Percentiles rank a stretch among this genome's conserved stretches.
Conservation (phyloP, 768 basidiomycete species). For the Podaxis sp. region DNA sequence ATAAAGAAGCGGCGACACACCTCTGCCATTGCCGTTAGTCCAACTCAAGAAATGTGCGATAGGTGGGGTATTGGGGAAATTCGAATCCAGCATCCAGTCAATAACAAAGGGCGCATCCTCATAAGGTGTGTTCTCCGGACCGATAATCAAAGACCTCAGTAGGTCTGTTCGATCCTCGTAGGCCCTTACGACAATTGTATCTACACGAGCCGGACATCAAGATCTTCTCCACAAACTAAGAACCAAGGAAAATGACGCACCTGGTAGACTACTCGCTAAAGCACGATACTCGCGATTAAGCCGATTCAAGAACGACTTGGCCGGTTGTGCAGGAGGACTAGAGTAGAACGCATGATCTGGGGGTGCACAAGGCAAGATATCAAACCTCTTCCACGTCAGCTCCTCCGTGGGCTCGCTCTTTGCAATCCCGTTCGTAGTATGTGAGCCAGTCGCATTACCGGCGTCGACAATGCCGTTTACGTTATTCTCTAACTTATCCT, state of each 20-base stretch:
- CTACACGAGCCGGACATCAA: constrained; percentile 31
- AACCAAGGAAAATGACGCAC: constrained; percentile 37
- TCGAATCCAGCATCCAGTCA: constrained; percentile 86
- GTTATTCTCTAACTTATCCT: constrained; percentile 7
- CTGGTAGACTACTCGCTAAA: constrained; percentile 77
- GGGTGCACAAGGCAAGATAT: constrained; percentile 72
- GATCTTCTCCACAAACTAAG: background rate
- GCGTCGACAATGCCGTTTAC: background rate
- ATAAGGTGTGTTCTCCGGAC: constrained; percentile 94
- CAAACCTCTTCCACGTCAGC: constrained; percentile 74
- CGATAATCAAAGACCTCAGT: constrained; percentile 84
- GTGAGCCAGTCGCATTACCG: background rate
- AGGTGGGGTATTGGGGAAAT: constrained; percentile 81
- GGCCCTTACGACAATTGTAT: constrained; percentile 84
- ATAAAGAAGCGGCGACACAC: constrained; percentile 33
- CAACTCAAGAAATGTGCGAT: constrained; percentile 89
- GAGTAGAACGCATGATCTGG: constrained; percentile 79
- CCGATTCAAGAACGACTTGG: constrained; percentile 73
- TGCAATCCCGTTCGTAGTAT: constrained; percentile 28
- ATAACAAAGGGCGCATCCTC: constrained; percentile 94
- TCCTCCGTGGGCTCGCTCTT: constrained; percentile 17
- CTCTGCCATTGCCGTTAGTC: constrained; percentile 93
- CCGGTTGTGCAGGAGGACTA: constrained; percentile 58
- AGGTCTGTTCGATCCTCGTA: constrained; percentile 91
- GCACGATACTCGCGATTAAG: constrained; percentile 82